Conservation (phyloP, 2,329 filamentous ascomycete genomes). For the Knufia petricola region DNA sequence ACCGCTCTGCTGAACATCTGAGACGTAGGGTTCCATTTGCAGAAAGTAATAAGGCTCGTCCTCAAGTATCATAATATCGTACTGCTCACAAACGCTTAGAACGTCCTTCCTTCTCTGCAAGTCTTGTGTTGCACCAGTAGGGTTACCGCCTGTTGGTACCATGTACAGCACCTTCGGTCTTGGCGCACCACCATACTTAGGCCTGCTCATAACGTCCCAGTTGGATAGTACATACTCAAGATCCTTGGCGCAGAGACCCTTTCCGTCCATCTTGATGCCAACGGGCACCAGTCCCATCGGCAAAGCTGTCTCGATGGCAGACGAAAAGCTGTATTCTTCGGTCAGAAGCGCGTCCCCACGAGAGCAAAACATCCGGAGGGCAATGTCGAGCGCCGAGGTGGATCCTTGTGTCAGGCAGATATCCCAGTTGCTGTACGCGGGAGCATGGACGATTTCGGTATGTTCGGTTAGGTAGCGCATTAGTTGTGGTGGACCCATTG, state of each 20-base stretch:
- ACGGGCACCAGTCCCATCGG: slow-evolving; percentile 54
- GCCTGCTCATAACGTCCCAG: slow-evolving; percentile 42
- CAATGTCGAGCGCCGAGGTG: slow-evolving; percentile 76
- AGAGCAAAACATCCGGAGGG: slow-evolving; percentile 69
- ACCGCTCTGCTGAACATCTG: slow-evolving; percentile 25
- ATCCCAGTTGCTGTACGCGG: slow-evolving; percentile 84
- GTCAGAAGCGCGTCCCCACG: slow-evolving; percentile 70
- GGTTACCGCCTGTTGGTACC: slow-evolving; percentile 78
- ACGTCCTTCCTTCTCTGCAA: slow-evolving; percentile 57
- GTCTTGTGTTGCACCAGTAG: slow-evolving; percentile 75
- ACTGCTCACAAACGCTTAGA: slow-evolving; percentile 69
- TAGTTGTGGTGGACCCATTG: slow-evolving; percentile 75
- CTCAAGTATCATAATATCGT: slow-evolving; percentile 79
- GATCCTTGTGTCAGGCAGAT: slow-evolving; percentile 75
- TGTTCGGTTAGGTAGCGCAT: slow-evolving; percentile 89
- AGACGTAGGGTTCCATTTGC: slow-evolving; percentile 65
- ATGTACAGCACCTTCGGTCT: slow-evolving; percentile 63
- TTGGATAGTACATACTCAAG: slow-evolving; percentile 55
- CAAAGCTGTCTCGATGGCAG: slow-evolving; percentile 56
- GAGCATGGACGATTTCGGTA: slow-evolving; percentile 78
- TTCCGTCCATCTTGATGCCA: slow-evolving; percentile 54
- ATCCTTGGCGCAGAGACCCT: slow-evolving; percentile 53
- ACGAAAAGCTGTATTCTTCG: slow-evolving; percentile 86
- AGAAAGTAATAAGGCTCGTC: slow-evolving; percentile 94
- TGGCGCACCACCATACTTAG: slow-evolving; percentile 35